Conservation (phyloP, 2,329 filamentous ascomycete genomes). For the Colletotrichum simmondsii region DNA sequence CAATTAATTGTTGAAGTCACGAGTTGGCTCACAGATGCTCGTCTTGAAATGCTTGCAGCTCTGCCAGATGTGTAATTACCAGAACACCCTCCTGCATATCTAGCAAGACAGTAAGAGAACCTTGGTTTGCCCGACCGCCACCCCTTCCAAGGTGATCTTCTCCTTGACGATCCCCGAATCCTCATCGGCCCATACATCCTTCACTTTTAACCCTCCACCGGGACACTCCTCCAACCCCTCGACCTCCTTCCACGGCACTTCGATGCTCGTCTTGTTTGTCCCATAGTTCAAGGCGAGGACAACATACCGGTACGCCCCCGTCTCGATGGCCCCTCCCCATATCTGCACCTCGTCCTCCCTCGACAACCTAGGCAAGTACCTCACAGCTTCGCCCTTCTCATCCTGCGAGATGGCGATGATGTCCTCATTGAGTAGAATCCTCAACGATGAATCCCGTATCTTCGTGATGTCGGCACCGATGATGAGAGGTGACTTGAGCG, state of each 20-base stretch:
- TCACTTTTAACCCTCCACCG: not conserved
- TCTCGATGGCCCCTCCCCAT: slow-evolving; percentile 40
- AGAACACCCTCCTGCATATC: not conserved
- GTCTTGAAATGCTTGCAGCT: not conserved
- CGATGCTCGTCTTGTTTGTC: slow-evolving; percentile 20
- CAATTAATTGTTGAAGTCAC: not conserved
- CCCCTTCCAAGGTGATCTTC: not conserved
- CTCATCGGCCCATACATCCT: slow-evolving; percentile 8
- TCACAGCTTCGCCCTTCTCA: slow-evolving; percentile 39
- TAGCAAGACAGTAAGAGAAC: slow-evolving; percentile 8
- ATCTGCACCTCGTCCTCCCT: slow-evolving; percentile 40
- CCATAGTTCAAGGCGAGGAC: slow-evolving; percentile 36
- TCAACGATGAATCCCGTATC: slow-evolving; percentile 36
- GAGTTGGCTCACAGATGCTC: not conserved
- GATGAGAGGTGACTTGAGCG: slow-evolving; percentile 56
- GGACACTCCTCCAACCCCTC: not conserved
- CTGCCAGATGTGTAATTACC: no score
- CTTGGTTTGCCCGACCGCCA: slow-evolving; percentile 16
- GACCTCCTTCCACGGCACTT: slow-evolving; percentile 18
- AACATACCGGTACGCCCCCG: slow-evolving; percentile 19
- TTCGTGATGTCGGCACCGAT: slow-evolving; percentile 51
- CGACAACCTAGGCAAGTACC: slow-evolving; percentile 38
- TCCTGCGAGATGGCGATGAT: slow-evolving; percentile 48
- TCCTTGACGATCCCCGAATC: not conserved
- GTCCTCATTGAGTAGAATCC: slow-evolving; percentile 35